Percentiles rank a stretch among this genome's conserved stretches.
phyloP scores from a whole-genome alignment of 2,329 filamentous ascomycete species.

The Stemphylium vesicarium region DNA sequence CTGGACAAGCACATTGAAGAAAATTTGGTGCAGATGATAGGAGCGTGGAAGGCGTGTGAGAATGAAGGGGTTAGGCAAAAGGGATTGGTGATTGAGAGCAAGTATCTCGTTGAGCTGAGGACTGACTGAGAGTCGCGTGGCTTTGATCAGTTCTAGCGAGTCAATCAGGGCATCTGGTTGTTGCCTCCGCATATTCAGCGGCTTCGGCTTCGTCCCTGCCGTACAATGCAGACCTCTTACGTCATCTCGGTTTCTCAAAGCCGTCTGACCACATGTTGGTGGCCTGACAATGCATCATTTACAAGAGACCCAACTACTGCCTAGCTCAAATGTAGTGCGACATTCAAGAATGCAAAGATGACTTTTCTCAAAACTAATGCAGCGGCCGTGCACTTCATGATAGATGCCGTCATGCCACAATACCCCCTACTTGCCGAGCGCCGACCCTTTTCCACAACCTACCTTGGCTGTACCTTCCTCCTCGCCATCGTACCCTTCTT shows the following conservation, averaged over 20 bases:
- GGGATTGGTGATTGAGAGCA: conserved; percentile 9
- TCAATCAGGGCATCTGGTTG: too few species aligned
- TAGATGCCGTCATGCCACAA: neutral
- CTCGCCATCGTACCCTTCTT: neutral
- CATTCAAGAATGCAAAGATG: too few species aligned
- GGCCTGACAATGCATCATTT: too few species aligned
- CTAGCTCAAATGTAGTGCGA: too few species aligned
- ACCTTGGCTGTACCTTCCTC: neutral
- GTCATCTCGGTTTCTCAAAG: too few species aligned
- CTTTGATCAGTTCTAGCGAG: too few species aligned
- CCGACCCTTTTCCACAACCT: neutral
- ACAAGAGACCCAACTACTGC: too few species aligned
- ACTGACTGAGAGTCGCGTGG: neutral
- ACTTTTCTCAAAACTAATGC: too few species aligned
- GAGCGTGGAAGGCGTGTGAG: conserved; percentile 26
- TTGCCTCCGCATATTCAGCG: too few species aligned
- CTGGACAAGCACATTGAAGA: conserved; percentile 9
- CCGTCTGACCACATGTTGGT: too few species aligned
- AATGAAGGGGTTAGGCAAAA: conserved; percentile 36
- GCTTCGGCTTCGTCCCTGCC: too few species aligned
- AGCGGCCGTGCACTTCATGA: neutral
- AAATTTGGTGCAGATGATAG: conserved; percentile 18
- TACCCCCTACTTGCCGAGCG: neutral
- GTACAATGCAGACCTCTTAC: too few species aligned
- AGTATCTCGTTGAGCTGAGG: neutral